Evolutionary conservation across 805 yeast species (phyloP).

Genomic region (Kazachstania martiniae): DNA sequence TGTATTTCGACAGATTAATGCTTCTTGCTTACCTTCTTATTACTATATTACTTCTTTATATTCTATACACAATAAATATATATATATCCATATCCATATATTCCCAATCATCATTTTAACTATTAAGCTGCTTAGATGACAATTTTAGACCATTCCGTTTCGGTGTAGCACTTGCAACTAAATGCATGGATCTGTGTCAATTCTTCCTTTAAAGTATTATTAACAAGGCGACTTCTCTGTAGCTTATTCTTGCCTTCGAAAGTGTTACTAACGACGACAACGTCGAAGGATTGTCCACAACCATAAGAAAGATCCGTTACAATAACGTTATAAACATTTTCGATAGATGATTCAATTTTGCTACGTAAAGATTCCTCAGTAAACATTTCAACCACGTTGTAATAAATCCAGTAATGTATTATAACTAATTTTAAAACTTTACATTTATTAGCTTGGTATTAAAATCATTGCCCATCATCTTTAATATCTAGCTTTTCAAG

Average conservation of each 20-base stretch:
- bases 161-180: conserved; percentile 82
- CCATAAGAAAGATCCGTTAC: conserved; percentile 57
- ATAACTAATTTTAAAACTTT: no score
- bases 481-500: no score
- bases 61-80: background rate
- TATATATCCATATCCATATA: conserved; percentile 1
- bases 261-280: conserved; percentile 60
- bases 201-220: conserved; percentile 69
- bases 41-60: no score
- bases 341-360: conserved; percentile 17
- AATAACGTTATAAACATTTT: conserved; percentile 24
- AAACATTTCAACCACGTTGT: no score
- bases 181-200: conserved; percentile 87
- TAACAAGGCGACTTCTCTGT: conserved; percentile 79
- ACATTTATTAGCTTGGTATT: no score
- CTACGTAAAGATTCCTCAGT: conserved; percentile 18
- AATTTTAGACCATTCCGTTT: conserved; percentile 66
- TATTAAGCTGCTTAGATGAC: conserved; percentile 11
- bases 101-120: background rate
- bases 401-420: no score
- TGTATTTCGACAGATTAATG: no score
- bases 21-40: no score
- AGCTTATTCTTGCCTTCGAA: conserved; percentile 78
- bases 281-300: conserved; percentile 97
- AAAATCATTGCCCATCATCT: no score